Conservation (phyloP, 108 stramenopile species). For the Nitzschia palea region DNA sequence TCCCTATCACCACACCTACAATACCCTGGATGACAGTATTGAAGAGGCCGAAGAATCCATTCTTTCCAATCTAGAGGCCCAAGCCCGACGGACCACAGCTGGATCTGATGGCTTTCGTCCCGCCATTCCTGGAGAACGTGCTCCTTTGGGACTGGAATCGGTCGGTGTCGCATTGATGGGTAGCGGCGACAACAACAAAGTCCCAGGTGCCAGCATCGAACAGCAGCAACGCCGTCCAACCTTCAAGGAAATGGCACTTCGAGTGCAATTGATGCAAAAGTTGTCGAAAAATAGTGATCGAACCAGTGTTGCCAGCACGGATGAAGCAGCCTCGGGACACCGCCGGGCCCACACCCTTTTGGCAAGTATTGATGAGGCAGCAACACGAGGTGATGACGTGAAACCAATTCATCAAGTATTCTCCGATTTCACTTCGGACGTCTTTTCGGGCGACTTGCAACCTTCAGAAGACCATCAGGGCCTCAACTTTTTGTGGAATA, state of each 20-base stretch:
- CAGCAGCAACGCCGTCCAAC: background rate
- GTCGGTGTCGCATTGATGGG: constrained; percentile 9
- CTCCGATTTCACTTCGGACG: background rate
- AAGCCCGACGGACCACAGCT: background rate
- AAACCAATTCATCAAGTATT: background rate
- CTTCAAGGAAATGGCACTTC: constrained; percentile 15
- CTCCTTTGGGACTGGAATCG: constrained; percentile 16
- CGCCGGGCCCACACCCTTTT: constrained; percentile 18
- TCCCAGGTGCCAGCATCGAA: background rate
- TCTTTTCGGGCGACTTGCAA: background rate
- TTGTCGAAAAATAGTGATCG: background rate
- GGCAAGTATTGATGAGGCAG: background rate
- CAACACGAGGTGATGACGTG: background rate
- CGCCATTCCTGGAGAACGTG: constrained; percentile 21
- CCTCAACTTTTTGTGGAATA: constrained; percentile 1
- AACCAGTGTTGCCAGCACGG: background rate
- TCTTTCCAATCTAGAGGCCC: constrained; percentile 28
- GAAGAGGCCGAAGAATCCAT: constrained; percentile 25
- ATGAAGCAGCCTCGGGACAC: background rate
- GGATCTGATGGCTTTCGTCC: constrained; percentile 30
- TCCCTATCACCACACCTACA: background rate
- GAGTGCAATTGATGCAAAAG: background rate
- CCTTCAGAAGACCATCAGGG: background rate
- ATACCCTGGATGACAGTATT: background rate
- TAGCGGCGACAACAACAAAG: background rate